A percentile compares a stretch with the other conserved stretches of the same genome.
These are phyloP conservation scores for Paramyrothecium roridum DNA, from an alignment of 2,329 filamentous ascomycete genomes.

Conservation along the genomic window DNA sequence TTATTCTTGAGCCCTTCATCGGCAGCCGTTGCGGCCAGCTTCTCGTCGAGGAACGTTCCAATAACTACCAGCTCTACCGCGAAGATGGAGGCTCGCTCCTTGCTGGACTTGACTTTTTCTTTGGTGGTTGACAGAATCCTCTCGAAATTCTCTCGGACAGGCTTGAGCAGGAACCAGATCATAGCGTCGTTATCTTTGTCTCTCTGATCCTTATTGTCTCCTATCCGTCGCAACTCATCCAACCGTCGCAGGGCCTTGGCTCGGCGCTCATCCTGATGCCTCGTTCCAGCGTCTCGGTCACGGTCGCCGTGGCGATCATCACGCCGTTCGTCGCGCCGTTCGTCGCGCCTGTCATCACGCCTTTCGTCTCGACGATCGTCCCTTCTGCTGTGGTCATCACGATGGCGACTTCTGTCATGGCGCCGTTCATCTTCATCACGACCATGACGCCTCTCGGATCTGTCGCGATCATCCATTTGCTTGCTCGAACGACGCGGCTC, in stretches of 20 bases:
- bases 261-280: constrained; percentile 35
- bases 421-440: constrained; percentile 27
- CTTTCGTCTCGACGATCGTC: constrained; percentile 16
- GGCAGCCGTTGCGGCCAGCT: constrained; percentile 36
- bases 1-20: constrained; percentile 42
- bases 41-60: constrained; percentile 57
- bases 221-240: constrained; percentile 41
- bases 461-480: constrained; percentile 33
- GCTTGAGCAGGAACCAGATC: constrained; percentile 50
- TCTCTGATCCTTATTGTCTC: constrained; percentile 47
- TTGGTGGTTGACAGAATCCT: constrained; percentile 59
- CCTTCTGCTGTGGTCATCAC: constrained; percentile 15
- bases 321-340: constrained; percentile 14
- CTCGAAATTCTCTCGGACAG: constrained; percentile 58
- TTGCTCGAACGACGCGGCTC: constrained; percentile 35
- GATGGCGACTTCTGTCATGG: constrained; percentile 30
- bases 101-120: constrained; percentile 59
- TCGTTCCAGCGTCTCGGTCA: constrained; percentile 19
- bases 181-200: constrained; percentile 42
- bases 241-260: constrained; percentile 36
- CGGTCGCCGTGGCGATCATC: constrained; percentile 16
- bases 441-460: constrained; percentile 23
- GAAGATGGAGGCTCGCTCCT: constrained; percentile 59
- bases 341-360: constrained; percentile 18
- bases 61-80: constrained; percentile 59